Conservation (phyloP, 345 rosid genomes). For the Eutrema yunnanense region DNA sequence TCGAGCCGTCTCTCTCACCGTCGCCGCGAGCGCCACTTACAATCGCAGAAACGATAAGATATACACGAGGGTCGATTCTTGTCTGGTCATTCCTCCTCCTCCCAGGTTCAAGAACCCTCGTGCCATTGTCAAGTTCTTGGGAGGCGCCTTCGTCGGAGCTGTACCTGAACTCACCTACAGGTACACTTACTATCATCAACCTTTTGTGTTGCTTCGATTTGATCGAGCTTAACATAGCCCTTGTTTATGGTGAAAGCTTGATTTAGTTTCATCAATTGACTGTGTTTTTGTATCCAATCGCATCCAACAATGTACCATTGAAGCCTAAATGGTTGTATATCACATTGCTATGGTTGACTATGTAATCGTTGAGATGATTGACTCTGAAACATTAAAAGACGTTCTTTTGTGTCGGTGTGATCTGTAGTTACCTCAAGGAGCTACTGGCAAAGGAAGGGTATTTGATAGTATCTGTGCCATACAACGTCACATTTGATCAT, state of each 20-base stretch:
- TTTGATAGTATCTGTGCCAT: constrained; percentile 70
- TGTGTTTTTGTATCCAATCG: neutral
- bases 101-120: constrained; percentile 46
- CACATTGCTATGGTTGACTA: neutral
- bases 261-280: neutral
- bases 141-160: constrained; percentile 90
- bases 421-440: constrained; percentile 64
- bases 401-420: neutral
- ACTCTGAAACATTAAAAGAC: neutral
- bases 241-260: neutral
- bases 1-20: constrained; percentile 9
- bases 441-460: constrained; percentile 82
- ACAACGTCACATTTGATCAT: constrained; percentile 92
- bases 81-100: constrained; percentile 68
- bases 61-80: constrained; percentile 52
- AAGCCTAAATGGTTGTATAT: neutral
- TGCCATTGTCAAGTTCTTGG: constrained; percentile 76
- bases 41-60: constrained; percentile 28
- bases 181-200: constrained; percentile 24
- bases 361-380: neutral
- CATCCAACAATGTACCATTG: neutral
- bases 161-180: constrained; percentile 88
- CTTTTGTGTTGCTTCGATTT: neutral
- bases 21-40: constrained; percentile 5
- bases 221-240: neutral